Conservation (phyloP, 441 rosid species). For the Euphorbia schlechtendalii region DNA sequence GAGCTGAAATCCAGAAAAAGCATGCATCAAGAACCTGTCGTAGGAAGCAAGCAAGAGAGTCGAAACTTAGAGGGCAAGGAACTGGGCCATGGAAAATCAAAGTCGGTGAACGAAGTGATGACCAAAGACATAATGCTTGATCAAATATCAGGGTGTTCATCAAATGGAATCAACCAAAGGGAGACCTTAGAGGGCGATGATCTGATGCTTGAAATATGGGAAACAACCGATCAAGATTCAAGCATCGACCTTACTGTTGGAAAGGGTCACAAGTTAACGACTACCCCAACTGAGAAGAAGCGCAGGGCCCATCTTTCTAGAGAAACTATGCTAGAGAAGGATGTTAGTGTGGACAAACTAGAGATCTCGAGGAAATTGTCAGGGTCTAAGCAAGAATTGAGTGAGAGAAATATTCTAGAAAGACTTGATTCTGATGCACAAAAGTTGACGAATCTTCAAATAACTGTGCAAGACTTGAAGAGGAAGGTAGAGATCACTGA, state of each 20-base stretch:
- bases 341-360: conserved; percentile 62
- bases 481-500: conserved; percentile 63
- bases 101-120: conserved; percentile 54
- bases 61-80: conserved; percentile 25
- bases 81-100: conserved; percentile 32
- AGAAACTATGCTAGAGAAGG: conserved; percentile 71
- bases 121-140: conserved; percentile 94
- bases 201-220: conserved; percentile 61
- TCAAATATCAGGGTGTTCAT: conserved; percentile 77
- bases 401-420: conserved; percentile 67
- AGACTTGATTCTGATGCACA: conserved; percentile 86
- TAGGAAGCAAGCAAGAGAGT: conserved; percentile 24
- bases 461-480: conserved; percentile 70
- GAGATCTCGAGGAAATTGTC: conserved; percentile 57
- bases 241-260: conserved; percentile 42
- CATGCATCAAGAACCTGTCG: conserved; percentile 21
- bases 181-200: conserved; percentile 47
- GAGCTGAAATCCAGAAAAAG: conserved; percentile 37
- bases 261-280: conserved; percentile 26
- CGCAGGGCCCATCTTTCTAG: conserved; percentile 34
- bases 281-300: conserved; percentile 17
- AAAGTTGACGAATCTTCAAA: conserved; percentile 76
- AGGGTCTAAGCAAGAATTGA: conserved; percentile 52
- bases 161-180: conserved; percentile 66
- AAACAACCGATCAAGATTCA: conserved; percentile 34